Evolutionary conservation across 345 rosid species (phyloP), one percentile per base, ranked within the genome.

Genomic region (Syzygium jambos): DNA sequence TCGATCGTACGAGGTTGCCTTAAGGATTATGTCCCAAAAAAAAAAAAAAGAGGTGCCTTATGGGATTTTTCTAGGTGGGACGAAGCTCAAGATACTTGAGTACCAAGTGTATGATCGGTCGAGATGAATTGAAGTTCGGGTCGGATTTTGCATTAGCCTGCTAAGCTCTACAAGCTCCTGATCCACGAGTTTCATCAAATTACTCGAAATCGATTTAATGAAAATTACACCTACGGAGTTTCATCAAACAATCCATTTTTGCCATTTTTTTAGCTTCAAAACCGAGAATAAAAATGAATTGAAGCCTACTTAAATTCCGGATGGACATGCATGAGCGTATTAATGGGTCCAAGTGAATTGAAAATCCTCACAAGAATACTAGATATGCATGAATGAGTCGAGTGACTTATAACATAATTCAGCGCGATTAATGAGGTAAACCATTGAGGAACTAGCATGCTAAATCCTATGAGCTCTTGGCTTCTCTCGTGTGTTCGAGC

Each of bases 381-480:
- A 14, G 0, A n/a, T 61, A 61, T n/a, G 38, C 17, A 27, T 12
- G 68, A 13, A 16, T 13, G 78, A 65, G 21, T 15, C 8, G 2
- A 65, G 5, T 29, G 22, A 2, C 22, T 65, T 17, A 7, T 7
- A 15, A 65, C 30, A 0, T 3, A 10, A 29, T 65, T 15, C 7
- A 5, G 2, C 1, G 1, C 1, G 3, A 30, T 65, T 16, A 3
- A 4, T 15, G 2, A 7, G 2, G 21, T 15, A 65, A 15, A 65
- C 0, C 21, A 15, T 65, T 30, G 30, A 65, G 43, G 43, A 65
- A 65, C 11, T 16, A 2, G 11, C 11, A 15, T 29, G 10, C 30
- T 30, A 1, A 65, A 65, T 1, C 30, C 38, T 65, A 29, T 15
- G 21, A 63, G 11, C 11, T 16, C 41, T 7, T 65, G 1, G 22